A percentile compares a stretch with the other conserved stretches of the same genome.
Conservation (phyloP, 352 stramenopile genomes). For the Ochromonadaceae sp. region DNA sequence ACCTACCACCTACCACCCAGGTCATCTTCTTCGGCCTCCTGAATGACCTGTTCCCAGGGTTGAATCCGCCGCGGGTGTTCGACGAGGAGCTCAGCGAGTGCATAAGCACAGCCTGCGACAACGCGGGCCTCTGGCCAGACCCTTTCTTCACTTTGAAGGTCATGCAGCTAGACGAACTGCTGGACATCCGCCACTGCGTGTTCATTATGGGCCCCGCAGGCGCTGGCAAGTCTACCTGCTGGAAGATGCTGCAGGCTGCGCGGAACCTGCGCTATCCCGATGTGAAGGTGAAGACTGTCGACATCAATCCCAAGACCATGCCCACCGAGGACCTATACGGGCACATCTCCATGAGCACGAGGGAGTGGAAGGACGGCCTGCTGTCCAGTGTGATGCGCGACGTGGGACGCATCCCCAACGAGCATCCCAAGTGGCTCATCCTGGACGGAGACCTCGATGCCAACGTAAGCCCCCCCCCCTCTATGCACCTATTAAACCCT, state of each 20-base stretch:
- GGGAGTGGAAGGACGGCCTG: conserved; percentile 83
- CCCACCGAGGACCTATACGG: conserved; percentile 80
- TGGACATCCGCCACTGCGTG: conserved; percentile 80
- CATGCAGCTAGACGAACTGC: conserved; percentile 71
- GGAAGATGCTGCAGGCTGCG: conserved; percentile 71
- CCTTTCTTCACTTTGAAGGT: conserved; percentile 71
- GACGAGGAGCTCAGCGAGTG: conserved; percentile 69
- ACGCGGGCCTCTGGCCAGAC: conserved; percentile 66
- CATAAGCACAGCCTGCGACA: conserved; percentile 61
- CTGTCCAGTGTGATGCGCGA: conserved; percentile 78
- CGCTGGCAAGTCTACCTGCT: conserved; percentile 77
- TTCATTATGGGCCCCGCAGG: conserved; percentile 78
- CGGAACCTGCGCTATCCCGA: conserved; percentile 36
- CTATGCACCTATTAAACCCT: too few relatives aligned
- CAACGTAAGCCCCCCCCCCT: too few relatives aligned
- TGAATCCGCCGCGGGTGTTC: conserved; percentile 61
- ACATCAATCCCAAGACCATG: conserved; percentile 81
- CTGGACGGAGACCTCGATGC: conserved; percentile 82
- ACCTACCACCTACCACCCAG: too few relatives aligned
- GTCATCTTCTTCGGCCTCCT: conserved; percentile 78
- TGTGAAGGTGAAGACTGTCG: conserved; percentile 43
- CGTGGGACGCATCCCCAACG: conserved; percentile 54
- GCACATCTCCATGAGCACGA: conserved; percentile 70
- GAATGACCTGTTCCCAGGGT: conserved; percentile 73
- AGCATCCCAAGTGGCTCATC: conserved; percentile 86